Percentiles rank a stretch among this genome's conserved stretches.
Evolutionary conservation across 2,329 filamentous ascomycete genomes (phyloP).

Genomic region (Aspergillus calidoustus): DNA sequence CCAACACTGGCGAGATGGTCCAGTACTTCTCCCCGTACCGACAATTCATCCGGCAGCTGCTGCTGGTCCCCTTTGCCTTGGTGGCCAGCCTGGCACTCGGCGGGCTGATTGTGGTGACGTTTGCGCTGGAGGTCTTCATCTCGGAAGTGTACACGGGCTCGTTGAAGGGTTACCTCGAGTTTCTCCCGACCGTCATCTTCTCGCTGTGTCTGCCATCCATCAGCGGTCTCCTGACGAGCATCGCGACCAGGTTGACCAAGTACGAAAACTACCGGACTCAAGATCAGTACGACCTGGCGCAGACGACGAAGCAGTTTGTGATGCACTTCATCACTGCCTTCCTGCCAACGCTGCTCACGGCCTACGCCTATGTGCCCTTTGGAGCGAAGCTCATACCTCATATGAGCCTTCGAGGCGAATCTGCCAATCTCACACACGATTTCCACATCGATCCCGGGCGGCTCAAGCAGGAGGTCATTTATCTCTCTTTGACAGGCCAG

Average conservation of each 20-base stretch:
- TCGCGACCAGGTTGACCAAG: slow-evolving; percentile 77
- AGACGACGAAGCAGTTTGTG: slow-evolving; percentile 92
- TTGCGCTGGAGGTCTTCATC: slow-evolving; percentile 94
- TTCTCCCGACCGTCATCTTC: slow-evolving; percentile 87
- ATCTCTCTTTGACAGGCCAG: slow-evolving; percentile 93
- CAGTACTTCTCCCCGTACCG: slow-evolving; percentile 77
- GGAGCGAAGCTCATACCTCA: slow-evolving; percentile 82
- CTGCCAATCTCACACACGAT: slow-evolving; percentile 52
- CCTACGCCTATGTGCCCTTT: slow-evolving; percentile 94
- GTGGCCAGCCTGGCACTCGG: slow-evolving; percentile 74
- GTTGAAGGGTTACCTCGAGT: slow-evolving; percentile 81
- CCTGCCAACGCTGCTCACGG: slow-evolving; percentile 86
- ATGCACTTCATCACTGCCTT: slow-evolving; percentile 97
- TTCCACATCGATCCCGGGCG: slow-evolving; percentile 84
- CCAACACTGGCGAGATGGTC: slow-evolving; percentile 78
- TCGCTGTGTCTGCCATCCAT: slow-evolving; percentile 80
- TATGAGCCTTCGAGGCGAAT: slow-evolving; percentile 65
- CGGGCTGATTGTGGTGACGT: slow-evolving; percentile 80
- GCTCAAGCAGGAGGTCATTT: slow-evolving; percentile 89
- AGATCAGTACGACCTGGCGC: slow-evolving; percentile 78
- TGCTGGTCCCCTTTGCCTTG: slow-evolving; percentile 84
- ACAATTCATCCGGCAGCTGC: slow-evolving; percentile 74
- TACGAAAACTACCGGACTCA: slow-evolving; percentile 92
- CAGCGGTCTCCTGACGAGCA: slow-evolving; percentile 71
- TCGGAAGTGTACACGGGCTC: slow-evolving; percentile 91